Percentiles rank a stretch among this genome's conserved stretches.
These are phyloP conservation scores for Claviceps spartinae DNA, from an alignment of 2,329 filamentous ascomycete genomes.

Conservation along the genomic window DNA sequence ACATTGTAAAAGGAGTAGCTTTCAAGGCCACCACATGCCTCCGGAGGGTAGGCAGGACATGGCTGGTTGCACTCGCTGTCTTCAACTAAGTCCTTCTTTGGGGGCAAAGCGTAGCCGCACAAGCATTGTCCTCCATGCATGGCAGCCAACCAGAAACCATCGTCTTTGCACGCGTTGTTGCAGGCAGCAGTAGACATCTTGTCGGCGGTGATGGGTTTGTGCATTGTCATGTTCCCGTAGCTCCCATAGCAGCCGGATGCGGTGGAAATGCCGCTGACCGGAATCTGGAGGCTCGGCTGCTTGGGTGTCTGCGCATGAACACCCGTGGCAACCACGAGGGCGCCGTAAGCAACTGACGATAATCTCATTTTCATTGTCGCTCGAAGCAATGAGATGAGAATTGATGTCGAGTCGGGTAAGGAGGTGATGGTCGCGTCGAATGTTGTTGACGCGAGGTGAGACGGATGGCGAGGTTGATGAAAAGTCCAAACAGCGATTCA, in stretches of 20 bases:
- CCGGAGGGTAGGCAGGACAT: constrained; percentile 48
- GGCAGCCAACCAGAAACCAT: constrained; percentile 45
- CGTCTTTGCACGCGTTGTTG: constrained; percentile 22
- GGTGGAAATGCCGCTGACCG: constrained; percentile 23
- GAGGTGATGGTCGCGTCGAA: neutral
- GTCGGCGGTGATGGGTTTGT: constrained; percentile 8
- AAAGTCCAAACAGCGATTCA: constrained; percentile 1
- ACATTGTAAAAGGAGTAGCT: constrained; percentile 37
- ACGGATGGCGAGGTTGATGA: neutral
- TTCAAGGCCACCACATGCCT: constrained; percentile 41
- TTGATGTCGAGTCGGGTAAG: neutral
- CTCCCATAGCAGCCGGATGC: constrained; percentile 40
- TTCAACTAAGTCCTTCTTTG: constrained; percentile 36
- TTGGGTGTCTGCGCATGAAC: constrained; percentile 8
- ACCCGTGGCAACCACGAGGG: constrained; percentile 17
- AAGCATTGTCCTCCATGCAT: constrained; percentile 52
- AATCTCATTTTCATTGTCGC: constrained; percentile 17
- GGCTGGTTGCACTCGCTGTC: constrained; percentile 47
- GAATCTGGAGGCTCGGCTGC: constrained; percentile 24
- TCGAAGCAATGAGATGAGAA: neutral
- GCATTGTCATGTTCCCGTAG: constrained; percentile 23
- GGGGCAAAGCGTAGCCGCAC: constrained; percentile 59
- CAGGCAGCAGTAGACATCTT: constrained; percentile 29
- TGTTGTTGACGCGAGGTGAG: neutral
- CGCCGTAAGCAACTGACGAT: constrained; percentile 15